phyloP scores from a whole-genome alignment of 2,329 filamentous ascomycete genomes.

The Phialocephala subalpina region DNA sequence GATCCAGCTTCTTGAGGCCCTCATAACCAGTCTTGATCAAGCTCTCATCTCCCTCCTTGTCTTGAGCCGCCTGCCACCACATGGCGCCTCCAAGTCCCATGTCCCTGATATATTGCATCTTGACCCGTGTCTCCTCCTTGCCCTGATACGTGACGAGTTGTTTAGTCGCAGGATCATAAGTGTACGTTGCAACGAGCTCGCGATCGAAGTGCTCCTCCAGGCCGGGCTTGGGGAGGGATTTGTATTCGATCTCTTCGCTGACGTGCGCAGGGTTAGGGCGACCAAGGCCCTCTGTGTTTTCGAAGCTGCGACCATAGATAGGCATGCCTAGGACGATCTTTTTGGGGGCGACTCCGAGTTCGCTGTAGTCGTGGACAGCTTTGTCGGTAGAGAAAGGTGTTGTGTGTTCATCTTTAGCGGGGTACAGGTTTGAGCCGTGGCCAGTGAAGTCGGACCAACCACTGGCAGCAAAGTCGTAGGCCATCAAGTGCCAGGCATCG shows the following conservation, averaged over 20 bases:
- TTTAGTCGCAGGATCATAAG: conserved; percentile 66
- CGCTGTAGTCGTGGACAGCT: conserved; percentile 71
- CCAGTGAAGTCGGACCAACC: conserved; percentile 70
- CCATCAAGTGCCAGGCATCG: conserved; percentile 71
- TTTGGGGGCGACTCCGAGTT: conserved; percentile 63
- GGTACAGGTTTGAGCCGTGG: conserved; percentile 77
- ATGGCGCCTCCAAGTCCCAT: conserved; percentile 76
- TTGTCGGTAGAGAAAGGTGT: conserved; percentile 76
- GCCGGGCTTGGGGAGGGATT: conserved; percentile 71
- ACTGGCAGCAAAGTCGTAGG: conserved; percentile 74
- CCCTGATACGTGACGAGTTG: conserved; percentile 79
- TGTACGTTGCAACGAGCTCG: conserved; percentile 70
- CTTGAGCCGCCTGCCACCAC: conserved; percentile 86
- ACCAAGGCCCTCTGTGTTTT: conserved; percentile 71
- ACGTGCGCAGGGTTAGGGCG: conserved; percentile 70
- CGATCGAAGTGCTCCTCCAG: conserved; percentile 65
- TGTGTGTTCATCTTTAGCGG: conserved; percentile 56
- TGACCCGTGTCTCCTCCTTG: conserved; percentile 63
- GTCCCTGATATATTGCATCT: conserved; percentile 70
- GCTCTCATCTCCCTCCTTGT: conserved; percentile 69
- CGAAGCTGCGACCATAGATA: conserved; percentile 79
- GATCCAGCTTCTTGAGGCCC: conserved; percentile 62
- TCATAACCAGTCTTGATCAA: conserved; percentile 72
- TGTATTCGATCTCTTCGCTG: conserved; percentile 80
- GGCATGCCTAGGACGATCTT: conserved; percentile 87